A percentile compares a stretch with the other conserved stretches of the same genome.
These are phyloP conservation scores for Ganoderma multipileum DNA, from an alignment of 1,284 basidiomycete species.

Conservation along the genomic window DNA sequence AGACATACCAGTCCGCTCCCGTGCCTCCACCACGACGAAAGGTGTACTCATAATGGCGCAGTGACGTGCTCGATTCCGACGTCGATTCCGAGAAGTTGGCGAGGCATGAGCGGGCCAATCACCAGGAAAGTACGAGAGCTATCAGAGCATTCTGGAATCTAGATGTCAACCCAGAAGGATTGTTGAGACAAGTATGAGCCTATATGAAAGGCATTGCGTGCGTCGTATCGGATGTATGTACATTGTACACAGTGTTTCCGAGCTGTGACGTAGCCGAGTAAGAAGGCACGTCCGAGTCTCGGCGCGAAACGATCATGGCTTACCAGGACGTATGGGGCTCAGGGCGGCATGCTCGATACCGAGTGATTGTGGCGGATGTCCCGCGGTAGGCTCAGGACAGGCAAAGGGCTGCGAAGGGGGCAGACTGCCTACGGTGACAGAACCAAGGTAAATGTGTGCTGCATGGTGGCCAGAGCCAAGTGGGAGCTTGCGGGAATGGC, in stretches of 20 bases:
- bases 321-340: background rate
- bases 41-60: background rate
- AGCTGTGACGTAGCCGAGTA: slow-evolving; percentile 1
- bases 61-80: background rate
- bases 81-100: background rate
- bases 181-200: background rate
- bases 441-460: background rate
- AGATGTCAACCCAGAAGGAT: background rate
- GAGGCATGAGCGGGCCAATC: background rate
- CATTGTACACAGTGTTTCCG: background rate
- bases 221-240: background rate
- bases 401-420: background rate
- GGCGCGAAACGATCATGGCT: background rate
- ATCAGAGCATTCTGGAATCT: background rate
- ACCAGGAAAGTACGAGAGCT: background rate
- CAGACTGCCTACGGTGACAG: background rate
- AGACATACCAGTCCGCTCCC: background rate
- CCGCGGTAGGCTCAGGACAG: background rate
- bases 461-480: background rate
- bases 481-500: background rate
- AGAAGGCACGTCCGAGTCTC: background rate
- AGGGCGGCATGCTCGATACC: background rate
- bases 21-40: background rate
- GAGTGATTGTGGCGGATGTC: background rate
- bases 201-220: background rate